Evolutionary conservation across 768 basidiomycete species (phyloP), one percentile per base, ranked within the genome.

Genomic region (Paxillus involutus): DNA sequence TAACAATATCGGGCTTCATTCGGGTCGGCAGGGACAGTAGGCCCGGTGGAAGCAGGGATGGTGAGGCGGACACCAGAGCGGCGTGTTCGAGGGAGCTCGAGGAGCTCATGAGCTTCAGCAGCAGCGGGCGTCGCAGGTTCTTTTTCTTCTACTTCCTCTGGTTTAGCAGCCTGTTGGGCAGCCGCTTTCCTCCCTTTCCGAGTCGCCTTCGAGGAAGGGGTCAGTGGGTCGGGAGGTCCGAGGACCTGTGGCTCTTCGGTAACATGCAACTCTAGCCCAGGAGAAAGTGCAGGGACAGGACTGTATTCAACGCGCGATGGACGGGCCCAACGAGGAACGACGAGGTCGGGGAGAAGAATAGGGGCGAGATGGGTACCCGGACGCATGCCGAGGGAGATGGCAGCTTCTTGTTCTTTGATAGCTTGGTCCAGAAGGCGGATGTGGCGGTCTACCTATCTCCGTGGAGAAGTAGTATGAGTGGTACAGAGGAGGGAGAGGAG

Each of bases 391-490:
- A 82, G 72, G 11, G 78, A 75, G 44, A 85, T 77, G 16, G 78
- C 72, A 32, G 78, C 75, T 62, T 85, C 81, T 60, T 83, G 80
- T 55, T 83, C 80, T 46, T 79, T 78, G 52, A 88, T 81, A n/a
- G 80, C 85, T 60, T 89, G 83, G 59, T 94, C 90, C 21, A 94
- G 74, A 39, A 89, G 77, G 21, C 86, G 83, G 29, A 89, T 84
- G 63, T 93, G 89, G 35, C 91, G 79, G 58, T 92, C 88, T 12
- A 92, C 80, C 91, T 94, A 51, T 44, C 16, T 16, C 39, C 55
- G 53, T 6, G 51, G 30, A 59, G 53, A 53, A 57, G 41, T 1
- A 43, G 44, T 37, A 14, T n/a, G 5, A 11, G 24, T 14, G 24
- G 39, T n/a, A 2, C 39, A 40, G 30, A 7, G 12, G 8, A 47